Evolutionary conservation across 345 rosid genomes (phyloP).

Genomic region (Populus alba): DNA sequence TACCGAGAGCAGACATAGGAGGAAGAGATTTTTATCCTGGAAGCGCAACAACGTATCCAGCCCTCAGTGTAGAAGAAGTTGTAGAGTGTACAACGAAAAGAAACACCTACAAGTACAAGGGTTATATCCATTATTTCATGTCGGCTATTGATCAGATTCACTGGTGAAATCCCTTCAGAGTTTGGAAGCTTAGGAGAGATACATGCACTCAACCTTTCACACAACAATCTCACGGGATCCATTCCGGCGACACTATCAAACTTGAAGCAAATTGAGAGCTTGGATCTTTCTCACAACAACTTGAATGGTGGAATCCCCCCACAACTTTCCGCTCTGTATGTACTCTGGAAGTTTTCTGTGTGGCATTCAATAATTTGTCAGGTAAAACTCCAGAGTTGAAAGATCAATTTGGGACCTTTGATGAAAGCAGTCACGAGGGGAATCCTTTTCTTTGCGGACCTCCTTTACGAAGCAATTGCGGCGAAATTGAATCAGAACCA

Average conservation of each 20-base stretch:
- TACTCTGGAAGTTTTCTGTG: slow-evolving; percentile 20
- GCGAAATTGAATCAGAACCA: background rate
- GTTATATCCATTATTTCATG: background rate
- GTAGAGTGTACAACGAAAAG: background rate
- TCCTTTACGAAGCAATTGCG: slow-evolving; percentile 11
- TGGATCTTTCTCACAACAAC: slow-evolving; percentile 32
- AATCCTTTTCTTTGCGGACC: slow-evolving; percentile 31
- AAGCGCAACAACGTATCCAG: background rate
- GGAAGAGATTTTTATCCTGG: too few species aligned
- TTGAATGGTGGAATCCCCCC: slow-evolving; percentile 28
- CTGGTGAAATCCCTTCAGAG: background rate
- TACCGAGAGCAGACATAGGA: too few species aligned
- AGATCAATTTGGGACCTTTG: slow-evolving; percentile 30
- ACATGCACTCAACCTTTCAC: slow-evolving; percentile 35
- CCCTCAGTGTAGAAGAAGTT: background rate
- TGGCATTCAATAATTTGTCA: slow-evolving; percentile 35
- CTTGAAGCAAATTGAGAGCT: slow-evolving; percentile 27
- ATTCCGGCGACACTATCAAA: slow-evolving; percentile 30
- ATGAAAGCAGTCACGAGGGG: slow-evolving; percentile 10
- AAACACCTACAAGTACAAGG: background rate
- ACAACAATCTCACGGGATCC: slow-evolving; percentile 16
- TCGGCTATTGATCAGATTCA: background rate
- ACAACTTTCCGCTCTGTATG: slow-evolving; percentile 5
- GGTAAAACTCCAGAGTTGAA: slow-evolving; percentile 14
- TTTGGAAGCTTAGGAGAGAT: background rate